Evolutionary conservation across 306 rosid genomes (phyloP).

Genomic region (Quercus rubra): DNA sequence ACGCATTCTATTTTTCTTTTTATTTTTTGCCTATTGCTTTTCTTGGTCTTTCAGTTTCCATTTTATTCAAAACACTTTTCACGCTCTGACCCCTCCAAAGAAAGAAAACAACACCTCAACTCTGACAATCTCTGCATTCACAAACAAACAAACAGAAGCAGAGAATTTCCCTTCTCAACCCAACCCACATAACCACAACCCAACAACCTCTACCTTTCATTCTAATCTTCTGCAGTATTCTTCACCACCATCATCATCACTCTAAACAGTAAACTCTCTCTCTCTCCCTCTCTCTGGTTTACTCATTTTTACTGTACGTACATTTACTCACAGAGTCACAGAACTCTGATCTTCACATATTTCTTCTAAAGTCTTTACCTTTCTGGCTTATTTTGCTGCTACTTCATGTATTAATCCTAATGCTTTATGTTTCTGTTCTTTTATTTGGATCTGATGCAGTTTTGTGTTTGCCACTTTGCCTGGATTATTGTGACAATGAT

Average conservation of each 20-base stretch:
- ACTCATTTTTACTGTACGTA: not conserved
- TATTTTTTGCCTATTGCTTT: not conserved
- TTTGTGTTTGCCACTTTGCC: conserved; percentile 6
- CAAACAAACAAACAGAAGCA: not conserved
- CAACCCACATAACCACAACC: not conserved
- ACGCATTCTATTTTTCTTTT: not conserved
- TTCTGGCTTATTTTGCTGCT: not conserved
- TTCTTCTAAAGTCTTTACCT: not conserved
- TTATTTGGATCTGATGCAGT: conserved; percentile 8
- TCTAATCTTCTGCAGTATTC: not conserved
- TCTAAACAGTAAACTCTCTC: not conserved
- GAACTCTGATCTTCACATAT: not conserved
- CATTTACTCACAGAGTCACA: not conserved
- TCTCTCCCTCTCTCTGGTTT: not conserved
- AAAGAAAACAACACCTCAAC: not conserved
- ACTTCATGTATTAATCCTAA: not conserved
- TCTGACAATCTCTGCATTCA: not conserved
- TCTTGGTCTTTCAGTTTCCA: conserved; percentile 18
- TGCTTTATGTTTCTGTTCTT: conserved; percentile 3
- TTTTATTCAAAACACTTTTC: conserved; percentile 4
- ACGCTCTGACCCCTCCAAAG: not conserved
- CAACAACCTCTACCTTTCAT: not conserved
- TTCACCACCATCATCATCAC: not conserved
- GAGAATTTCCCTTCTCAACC: not conserved
- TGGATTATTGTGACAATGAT: conserved; percentile 3